phyloP scores from a whole-genome alignment of 2,329 filamentous ascomycete genomes.

The Geoglossum cookeanum region DNA sequence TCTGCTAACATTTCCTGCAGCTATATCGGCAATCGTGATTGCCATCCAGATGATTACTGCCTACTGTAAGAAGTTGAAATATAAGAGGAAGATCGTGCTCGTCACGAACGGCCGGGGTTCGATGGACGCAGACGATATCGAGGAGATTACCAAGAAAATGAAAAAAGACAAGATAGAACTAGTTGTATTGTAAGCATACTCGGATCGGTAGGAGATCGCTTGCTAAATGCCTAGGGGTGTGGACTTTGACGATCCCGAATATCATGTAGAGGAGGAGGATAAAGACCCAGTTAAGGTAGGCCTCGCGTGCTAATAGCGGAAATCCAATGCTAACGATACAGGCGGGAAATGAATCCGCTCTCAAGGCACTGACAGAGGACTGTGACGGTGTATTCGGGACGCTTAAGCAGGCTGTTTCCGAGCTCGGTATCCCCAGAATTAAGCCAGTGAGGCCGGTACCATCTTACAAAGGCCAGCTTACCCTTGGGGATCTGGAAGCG shows the following conservation, averaged over 20 bases:
- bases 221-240: conserved; percentile 41
- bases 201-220: conserved; percentile 5
- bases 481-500: conserved; percentile 55
- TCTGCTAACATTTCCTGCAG: conserved; percentile 17
- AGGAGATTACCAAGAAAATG: conserved; percentile 52
- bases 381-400: conserved; percentile 66
- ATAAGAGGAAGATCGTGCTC: conserved; percentile 60
- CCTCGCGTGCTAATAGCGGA: background rate
- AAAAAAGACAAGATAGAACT: conserved; percentile 61
- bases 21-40: conserved; percentile 67
- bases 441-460: conserved; percentile 60
- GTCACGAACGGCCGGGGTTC: conserved; percentile 62
- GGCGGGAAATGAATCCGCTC: conserved; percentile 50
- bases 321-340: conserved; percentile 15
- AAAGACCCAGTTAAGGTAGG: conserved; percentile 52
- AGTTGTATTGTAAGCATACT: conserved; percentile 47
- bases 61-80: conserved; percentile 68
- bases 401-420: conserved; percentile 64
- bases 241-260: conserved; percentile 84
- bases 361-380: conserved; percentile 45
- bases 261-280: conserved; percentile 78
- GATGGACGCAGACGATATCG: conserved; percentile 54
- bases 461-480: conserved; percentile 61
- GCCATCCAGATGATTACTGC: conserved; percentile 71
- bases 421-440: conserved; percentile 56